Conservation (phyloP, 306 rosid species). For the Purshia tridentata region DNA sequence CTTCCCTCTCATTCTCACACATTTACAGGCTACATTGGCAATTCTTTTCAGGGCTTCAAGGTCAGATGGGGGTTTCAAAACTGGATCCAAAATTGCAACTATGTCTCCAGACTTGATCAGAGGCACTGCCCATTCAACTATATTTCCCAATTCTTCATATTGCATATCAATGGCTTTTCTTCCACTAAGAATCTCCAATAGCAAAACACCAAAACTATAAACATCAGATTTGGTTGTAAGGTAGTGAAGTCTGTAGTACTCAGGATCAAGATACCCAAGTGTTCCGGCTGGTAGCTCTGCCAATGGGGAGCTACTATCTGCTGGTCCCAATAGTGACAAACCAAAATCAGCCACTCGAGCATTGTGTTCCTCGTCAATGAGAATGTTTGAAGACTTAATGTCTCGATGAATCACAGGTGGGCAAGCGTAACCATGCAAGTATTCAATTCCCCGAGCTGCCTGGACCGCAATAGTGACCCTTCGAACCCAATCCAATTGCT, state of each 20-base stretch:
- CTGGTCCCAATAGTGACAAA: conserved; percentile 73
- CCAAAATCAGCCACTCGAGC: conserved; percentile 97
- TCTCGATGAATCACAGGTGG: conserved; percentile 92
- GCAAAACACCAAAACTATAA: conserved; percentile 86
- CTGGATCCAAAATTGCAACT: conserved; percentile 58
- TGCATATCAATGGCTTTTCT: conserved; percentile 95
- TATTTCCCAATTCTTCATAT: conserved; percentile 72
- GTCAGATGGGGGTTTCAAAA: conserved; percentile 67
- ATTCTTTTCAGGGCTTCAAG: conserved; percentile 81
- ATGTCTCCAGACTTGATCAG: conserved; percentile 69
- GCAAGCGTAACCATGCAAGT: conserved; percentile 85
- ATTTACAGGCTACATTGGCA: conserved; percentile 85
- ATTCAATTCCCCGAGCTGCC: conserved; percentile 91
- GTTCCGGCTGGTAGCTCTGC: conserved; percentile 96
- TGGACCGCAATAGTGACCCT: conserved; percentile 91
- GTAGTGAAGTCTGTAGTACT: conserved; percentile 93
- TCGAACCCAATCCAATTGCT: conserved; percentile 86
- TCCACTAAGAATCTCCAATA: conserved; percentile 86
- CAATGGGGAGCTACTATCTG: conserved; percentile 82
- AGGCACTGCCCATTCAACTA: conserved; percentile 98
- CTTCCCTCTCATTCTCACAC: conserved; percentile 96
- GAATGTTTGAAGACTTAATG: conserved; percentile 90
- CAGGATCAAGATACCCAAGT: conserved; percentile 96
- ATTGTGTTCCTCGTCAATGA: conserved; percentile 93
- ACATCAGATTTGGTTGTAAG: conserved; percentile 97